Evolutionary conservation across 169 alveolate genomes (phyloP).

Genomic region (Plasmodium yoelii): DNA sequence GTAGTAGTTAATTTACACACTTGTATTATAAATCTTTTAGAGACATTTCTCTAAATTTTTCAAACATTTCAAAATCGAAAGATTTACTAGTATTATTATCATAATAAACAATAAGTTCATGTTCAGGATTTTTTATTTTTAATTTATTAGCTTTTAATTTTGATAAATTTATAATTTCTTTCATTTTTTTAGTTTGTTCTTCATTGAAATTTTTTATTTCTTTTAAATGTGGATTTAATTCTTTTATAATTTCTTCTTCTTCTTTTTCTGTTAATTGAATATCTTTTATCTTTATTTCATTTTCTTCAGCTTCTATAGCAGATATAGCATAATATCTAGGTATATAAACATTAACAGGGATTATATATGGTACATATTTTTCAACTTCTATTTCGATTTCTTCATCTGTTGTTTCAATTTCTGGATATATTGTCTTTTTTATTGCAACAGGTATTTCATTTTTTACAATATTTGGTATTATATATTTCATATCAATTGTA

Average conservation of each 20-base stretch:
- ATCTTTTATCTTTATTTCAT: not conserved
- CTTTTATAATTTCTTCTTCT: slow-evolving; percentile 35
- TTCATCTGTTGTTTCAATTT: slow-evolving; percentile 48
- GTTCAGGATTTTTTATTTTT: slow-evolving; percentile 40
- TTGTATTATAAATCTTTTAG: not conserved
- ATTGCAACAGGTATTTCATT: slow-evolving; percentile 41
- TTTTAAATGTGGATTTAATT: slow-evolving; percentile 51
- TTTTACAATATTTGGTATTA: slow-evolving; percentile 52
- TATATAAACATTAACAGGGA: slow-evolving; percentile 66
- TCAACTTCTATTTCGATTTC: slow-evolving; percentile 58
- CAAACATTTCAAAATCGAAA: slow-evolving; percentile 27
- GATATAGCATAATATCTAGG: slow-evolving; percentile 64
- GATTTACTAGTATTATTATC: slow-evolving; percentile 6
- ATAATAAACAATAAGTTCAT: slow-evolving; percentile 34
- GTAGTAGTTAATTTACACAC: too few relatives aligned
- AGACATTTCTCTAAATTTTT: not conserved
- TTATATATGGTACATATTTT: slow-evolving; percentile 51
- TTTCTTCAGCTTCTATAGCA: slow-evolving; percentile 34
- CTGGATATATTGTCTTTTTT: slow-evolving; percentile 53
- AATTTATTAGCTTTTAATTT: slow-evolving; percentile 25
- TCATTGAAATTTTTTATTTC: slow-evolving; percentile 54
- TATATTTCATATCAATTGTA: slow-evolving; percentile 24
- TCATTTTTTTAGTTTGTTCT: slow-evolving; percentile 24
- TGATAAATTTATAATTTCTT: slow-evolving; percentile 26
- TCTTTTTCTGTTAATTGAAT: slow-evolving; percentile 36